These are phyloP conservation scores for Paramecium primaurelia DNA, from an alignment of 73 alveolate genomes.

Conservation along the genomic window DNA sequence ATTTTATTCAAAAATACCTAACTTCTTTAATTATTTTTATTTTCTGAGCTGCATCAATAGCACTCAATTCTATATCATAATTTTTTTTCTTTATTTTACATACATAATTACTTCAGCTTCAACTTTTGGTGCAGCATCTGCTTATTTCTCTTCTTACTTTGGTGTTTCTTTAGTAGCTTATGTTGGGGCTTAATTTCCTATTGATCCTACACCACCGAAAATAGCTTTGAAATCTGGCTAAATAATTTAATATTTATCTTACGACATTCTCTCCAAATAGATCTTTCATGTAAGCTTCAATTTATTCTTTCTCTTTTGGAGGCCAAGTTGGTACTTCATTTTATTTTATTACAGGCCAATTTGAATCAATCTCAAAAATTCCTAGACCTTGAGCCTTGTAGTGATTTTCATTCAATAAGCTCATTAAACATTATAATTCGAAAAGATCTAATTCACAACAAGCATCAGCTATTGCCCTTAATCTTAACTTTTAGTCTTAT, in stretches of 20 bases:
- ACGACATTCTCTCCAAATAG: not conserved
- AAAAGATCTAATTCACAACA: conserved; percentile 45
- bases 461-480: conserved; percentile 45
- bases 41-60: conserved; percentile 74
- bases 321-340: conserved; percentile 33
- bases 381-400: conserved; percentile 49
- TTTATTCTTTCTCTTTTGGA: not conserved
- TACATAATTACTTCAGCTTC: conserved; percentile 57
- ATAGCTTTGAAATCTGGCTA: conserved; percentile 37
- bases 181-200: not conserved
- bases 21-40: conserved; percentile 80
- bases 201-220: conserved; percentile 55
- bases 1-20: not conserved
- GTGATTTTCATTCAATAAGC: conserved; percentile 2
- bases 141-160: conserved; percentile 11
- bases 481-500: conserved; percentile 38
- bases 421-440: conserved; percentile 47
- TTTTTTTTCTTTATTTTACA: conserved; percentile 55
- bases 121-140: not conserved
- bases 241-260: not conserved
- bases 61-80: conserved; percentile 70
- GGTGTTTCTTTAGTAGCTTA: not conserved
- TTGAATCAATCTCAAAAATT: not conserved
- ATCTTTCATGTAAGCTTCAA: not conserved
- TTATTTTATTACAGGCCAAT: conserved; percentile 24